Evolutionary conservation across 345 rosid species (phyloP).

Genomic region (Brassica napus): DNA sequence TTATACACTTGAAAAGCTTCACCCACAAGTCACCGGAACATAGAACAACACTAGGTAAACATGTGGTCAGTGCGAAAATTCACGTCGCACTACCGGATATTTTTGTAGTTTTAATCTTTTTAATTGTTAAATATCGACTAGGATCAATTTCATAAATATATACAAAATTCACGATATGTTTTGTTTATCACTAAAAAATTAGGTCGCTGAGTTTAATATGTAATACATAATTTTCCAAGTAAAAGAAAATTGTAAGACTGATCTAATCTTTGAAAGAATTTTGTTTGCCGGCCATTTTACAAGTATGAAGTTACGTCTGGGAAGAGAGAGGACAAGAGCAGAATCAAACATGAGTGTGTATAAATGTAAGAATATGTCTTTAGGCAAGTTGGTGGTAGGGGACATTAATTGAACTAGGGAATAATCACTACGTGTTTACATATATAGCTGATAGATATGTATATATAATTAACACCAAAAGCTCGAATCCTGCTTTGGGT

Average conservation of each 20-base stretch:
- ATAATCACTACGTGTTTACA: constrained; percentile 14
- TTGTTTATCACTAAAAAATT: neutral
- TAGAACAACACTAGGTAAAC: neutral
- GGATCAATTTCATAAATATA: neutral
- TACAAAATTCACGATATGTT: neutral
- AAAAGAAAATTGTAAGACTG: neutral
- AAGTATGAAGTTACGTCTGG: constrained; percentile 9
- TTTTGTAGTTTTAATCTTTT: neutral
- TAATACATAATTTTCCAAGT: neutral
- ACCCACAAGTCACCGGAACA: neutral
- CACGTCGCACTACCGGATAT: neutral
- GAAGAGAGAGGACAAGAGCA: constrained; percentile 20
- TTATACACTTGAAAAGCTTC: neutral
- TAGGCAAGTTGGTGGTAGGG: constrained; percentile 38
- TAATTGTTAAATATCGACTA: neutral
- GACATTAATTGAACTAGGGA: constrained; percentile 12
- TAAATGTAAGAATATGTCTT: constrained; percentile 30
- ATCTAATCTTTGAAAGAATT: neutral
- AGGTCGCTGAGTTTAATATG: neutral
- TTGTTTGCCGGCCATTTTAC: neutral
- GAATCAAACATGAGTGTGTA: constrained; percentile 30
- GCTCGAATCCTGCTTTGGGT: constrained; percentile 25
- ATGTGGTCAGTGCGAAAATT: neutral
- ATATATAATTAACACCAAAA: constrained; percentile 11
- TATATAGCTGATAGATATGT: neutral